A percentile compares a stretch with the other conserved stretches of the same genome.
Evolutionary conservation across 305 asterid species (phyloP).

Genomic region (Withania somnifera): DNA sequence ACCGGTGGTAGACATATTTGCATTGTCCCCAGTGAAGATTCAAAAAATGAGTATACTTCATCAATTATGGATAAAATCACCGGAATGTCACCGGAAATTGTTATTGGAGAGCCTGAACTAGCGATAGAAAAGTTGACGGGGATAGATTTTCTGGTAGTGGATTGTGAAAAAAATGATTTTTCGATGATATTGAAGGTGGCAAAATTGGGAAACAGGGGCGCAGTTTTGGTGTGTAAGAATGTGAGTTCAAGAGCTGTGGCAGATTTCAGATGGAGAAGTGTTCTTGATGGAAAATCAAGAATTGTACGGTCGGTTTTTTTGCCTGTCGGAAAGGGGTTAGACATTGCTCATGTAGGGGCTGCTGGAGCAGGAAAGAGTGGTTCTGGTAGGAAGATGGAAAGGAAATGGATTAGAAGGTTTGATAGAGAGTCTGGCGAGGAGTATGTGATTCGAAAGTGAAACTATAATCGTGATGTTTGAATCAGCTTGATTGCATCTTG

Average conservation of each 20-base stretch:
- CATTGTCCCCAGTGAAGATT: conserved; percentile 47
- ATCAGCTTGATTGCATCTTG: neutral
- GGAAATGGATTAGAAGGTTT: conserved; percentile 53
- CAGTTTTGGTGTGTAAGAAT: conserved; percentile 75
- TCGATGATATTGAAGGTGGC: conserved; percentile 43
- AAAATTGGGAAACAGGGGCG: conserved; percentile 62
- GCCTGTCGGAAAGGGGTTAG: conserved; percentile 85
- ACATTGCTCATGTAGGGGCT: conserved; percentile 68
- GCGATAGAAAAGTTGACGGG: conserved; percentile 42
- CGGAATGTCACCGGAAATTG: conserved; percentile 31
- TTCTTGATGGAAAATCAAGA: conserved; percentile 38
- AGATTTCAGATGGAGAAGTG: conserved; percentile 57
- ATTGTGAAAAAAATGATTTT: conserved; percentile 36
- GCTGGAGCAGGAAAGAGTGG: conserved; percentile 19
- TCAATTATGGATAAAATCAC: conserved; percentile 36
- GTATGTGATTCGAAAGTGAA: conserved; percentile 8
- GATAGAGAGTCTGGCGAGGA: conserved; percentile 61
- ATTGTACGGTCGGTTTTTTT: conserved; percentile 60
- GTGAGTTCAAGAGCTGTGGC: conserved; percentile 38
- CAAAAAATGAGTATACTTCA: conserved; percentile 27
- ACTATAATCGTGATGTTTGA: neutral
- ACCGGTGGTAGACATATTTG: conserved; percentile 67
- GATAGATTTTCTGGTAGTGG: conserved; percentile 72
- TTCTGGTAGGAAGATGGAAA: conserved; percentile 4
- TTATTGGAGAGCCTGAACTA: conserved; percentile 48